Percentiles rank a stretch among this genome's conserved stretches.
Evolutionary conservation across 768 basidiomycete species (phyloP).

Genomic region (Austroboletus festivus): DNA sequence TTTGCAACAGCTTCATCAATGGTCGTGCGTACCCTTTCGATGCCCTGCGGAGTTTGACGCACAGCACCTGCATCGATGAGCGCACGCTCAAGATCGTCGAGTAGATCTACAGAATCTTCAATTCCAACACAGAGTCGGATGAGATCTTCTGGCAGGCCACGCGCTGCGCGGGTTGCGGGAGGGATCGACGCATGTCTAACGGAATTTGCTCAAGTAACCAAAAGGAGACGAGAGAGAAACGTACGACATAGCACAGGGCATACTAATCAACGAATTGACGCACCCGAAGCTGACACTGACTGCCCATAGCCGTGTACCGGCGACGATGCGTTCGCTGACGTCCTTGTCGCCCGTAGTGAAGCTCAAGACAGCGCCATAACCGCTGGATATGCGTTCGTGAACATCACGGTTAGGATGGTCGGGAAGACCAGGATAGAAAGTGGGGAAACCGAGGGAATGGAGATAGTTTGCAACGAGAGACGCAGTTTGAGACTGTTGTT

Average conservation of each 20-base stretch:
- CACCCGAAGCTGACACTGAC: constrained; percentile 98
- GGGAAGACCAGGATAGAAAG: constrained; percentile 88
- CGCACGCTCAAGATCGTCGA: constrained; percentile 93
- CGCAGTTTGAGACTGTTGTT: constrained; percentile 84
- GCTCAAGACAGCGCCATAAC: constrained; percentile 90
- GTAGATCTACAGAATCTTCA: constrained; percentile 87
- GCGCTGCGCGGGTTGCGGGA: constrained; percentile 88
- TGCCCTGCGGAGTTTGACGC: constrained; percentile 41
- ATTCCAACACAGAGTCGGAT: constrained; percentile 98
- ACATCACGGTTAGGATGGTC: constrained; percentile 80
- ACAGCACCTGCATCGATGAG: constrained; percentile 91
- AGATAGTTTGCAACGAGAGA: constrained; percentile 86
- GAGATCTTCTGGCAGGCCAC: constrained; percentile 96
- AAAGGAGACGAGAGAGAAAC: constrained; percentile 34
- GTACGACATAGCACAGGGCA: constrained; percentile 99
- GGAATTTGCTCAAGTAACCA: not conserved
- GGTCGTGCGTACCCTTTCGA: constrained; percentile 45
- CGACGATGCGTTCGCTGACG: constrained; percentile 89
- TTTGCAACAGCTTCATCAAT: constrained; percentile 67
- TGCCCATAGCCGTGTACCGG: constrained; percentile 90
- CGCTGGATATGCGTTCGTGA: constrained; percentile 88
- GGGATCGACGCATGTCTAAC: constrained; percentile 92
- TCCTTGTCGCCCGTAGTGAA: constrained; percentile 92
- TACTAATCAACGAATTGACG: constrained; percentile 96
- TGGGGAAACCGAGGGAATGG: constrained; percentile 77